A percentile compares a stretch with the other conserved stretches of the same genome.
Evolutionary conservation across 176 grass and related monocot genomes (phyloP).

Genomic region (Zizania latifolia): DNA sequence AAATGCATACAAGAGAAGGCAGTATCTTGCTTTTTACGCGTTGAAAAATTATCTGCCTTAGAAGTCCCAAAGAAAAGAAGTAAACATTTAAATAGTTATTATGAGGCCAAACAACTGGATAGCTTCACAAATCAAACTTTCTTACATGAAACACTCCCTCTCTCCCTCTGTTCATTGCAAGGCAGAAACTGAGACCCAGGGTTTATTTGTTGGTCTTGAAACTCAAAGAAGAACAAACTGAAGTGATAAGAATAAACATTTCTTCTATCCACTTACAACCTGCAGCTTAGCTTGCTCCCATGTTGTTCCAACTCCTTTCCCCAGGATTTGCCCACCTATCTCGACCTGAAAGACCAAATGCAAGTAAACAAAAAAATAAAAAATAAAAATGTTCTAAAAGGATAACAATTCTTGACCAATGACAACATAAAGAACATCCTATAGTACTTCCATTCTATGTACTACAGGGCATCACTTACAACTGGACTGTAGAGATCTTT

Average conservation of each 20-base stretch:
- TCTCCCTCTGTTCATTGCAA: neutral
- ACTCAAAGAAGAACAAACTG: neutral
- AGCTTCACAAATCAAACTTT: neutral
- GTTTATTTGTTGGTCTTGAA: constrained; percentile 17
- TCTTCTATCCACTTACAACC: constrained; percentile 34
- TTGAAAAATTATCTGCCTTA: neutral
- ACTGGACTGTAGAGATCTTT: neutral
- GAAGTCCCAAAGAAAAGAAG: neutral
- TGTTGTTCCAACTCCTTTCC: constrained; percentile 51
- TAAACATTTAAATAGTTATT: neutral
- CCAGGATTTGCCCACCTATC: constrained; percentile 59
- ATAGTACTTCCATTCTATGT: neutral
- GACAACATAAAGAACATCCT: neutral
- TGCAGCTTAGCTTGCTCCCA: constrained; percentile 86
- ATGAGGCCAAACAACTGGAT: neutral
- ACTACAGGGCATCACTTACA: neutral
- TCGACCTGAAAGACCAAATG: constrained; percentile 51
- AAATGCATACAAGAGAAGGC: neutral
- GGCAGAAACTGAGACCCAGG: neutral
- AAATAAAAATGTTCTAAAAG: constrained; percentile 1
- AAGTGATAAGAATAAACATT: constrained; percentile 8
- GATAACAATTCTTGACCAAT: neutral
- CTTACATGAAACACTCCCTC: neutral
- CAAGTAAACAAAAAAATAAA: neutral
- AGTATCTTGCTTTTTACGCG: neutral